Base-by-base conservation (phyloP, 2,329 filamentous ascomycete species). In the Simplicillium sp. region DNA sequence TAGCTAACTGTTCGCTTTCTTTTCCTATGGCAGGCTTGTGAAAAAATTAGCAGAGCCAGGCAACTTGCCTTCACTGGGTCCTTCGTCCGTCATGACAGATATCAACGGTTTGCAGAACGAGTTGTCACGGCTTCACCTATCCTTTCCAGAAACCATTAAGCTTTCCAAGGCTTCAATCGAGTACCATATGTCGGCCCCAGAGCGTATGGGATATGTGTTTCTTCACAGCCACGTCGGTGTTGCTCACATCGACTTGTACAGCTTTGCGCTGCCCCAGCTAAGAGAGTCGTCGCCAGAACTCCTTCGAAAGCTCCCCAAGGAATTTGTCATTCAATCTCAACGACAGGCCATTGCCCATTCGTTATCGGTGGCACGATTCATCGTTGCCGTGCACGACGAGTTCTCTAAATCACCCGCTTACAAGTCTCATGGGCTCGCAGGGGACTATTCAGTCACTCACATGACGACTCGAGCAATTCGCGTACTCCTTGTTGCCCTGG, bases 301-400 rank as follows among this genome's bases (percentile, higher is more conserved):
- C 7, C 48, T 61, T 4, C 53, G 50, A 20, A 56, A 55, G 41
- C 50, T 66, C 2, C 63, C 63, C 1, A 41, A 40, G 3, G 58
- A 62, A 25, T 66, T 66, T 39, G 46, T 64, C 3, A 42, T 50
- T 3, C 55, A 55, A 37, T 62, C 57, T 2, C 60, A 60, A 39
- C 64, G 59, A 37, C 62, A 66, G 38, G 61, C 61, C 1, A 56
- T 65, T 3, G 61, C 58, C 2, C 62, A 64, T 39, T 56, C 62
- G 25, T 53, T 65, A 43, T 58, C 54, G 28, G 46, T 61, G 4
- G 59, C 56, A 7, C 56, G 58, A 2, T 64, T 66, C 42, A 61
- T 56, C 44, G 54, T 56, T n/a, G 53, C 50, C 15, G 52, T 64
- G 5, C 54, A 58, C 39, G 52, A 49, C 6, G 51, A 58, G 34